A percentile compares a stretch with the other conserved stretches of the same genome.
Evolutionary conservation across 176 grass and related monocot species (phyloP).

Genomic region (Microstegium vimineum): DNA sequence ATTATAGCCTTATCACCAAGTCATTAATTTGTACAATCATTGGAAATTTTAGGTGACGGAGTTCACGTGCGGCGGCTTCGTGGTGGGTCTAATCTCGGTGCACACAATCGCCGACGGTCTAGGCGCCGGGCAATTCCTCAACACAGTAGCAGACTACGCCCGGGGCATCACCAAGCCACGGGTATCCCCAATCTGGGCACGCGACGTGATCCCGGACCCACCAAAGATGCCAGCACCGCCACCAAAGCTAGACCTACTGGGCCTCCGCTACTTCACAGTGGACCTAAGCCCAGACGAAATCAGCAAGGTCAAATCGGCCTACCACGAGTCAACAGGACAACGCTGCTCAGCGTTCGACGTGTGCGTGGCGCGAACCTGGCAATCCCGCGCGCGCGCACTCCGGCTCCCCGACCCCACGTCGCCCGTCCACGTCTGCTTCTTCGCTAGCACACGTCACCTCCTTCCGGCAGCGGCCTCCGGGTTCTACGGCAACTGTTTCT

Average conservation of each 20-base stretch:
- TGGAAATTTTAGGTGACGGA: slow-evolving; percentile 87
- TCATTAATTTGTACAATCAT: too few relatives aligned
- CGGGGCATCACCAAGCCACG: slow-evolving; percentile 22
- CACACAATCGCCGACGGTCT: slow-evolving; percentile 86
- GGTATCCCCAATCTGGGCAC: slow-evolving; percentile 55
- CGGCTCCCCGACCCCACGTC: background rate
- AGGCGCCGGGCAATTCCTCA: slow-evolving; percentile 77
- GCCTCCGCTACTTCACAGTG: slow-evolving; percentile 44
- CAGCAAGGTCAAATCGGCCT: slow-evolving; percentile 46
- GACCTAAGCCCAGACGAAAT: slow-evolving; percentile 44
- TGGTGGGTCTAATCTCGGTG: slow-evolving; percentile 72
- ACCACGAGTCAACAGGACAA: slow-evolving; percentile 43
- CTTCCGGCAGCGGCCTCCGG: slow-evolving; percentile 11
- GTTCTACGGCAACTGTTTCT: slow-evolving; percentile 99
- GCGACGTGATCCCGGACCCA: slow-evolving; percentile 66
- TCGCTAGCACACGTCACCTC: slow-evolving; percentile 81
- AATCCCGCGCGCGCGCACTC: slow-evolving; percentile 63
- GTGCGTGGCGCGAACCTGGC: slow-evolving; percentile 71
- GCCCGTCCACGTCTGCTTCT: slow-evolving; percentile 71
- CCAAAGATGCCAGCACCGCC: slow-evolving; percentile 43
- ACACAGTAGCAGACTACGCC: slow-evolving; percentile 67
- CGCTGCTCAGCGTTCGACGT: slow-evolving; percentile 90
- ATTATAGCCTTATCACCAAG: too few relatives aligned
- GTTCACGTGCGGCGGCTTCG: slow-evolving; percentile 76
- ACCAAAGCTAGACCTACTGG: slow-evolving; percentile 33